These are phyloP conservation scores for Strobilomyces dryophilus DNA, from an alignment of 768 basidiomycete species.

Conservation along the genomic window DNA sequence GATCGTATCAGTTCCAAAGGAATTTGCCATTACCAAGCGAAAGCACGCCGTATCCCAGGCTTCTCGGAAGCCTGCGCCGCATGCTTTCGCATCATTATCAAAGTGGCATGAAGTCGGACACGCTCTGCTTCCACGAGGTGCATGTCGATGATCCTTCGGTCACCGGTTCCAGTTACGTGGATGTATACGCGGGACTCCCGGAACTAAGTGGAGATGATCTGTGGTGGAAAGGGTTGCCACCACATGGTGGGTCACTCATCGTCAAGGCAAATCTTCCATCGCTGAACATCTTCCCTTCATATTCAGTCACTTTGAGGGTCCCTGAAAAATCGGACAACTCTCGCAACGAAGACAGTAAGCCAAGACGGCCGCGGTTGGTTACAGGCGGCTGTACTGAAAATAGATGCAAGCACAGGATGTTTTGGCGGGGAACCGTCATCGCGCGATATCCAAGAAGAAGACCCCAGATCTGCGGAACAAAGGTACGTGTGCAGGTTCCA, in stretches of 20 bases:
- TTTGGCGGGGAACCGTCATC: too few species aligned
- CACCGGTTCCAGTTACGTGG: neutral
- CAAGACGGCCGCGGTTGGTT: too few species aligned
- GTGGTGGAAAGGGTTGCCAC: neutral
- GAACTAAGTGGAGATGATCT: neutral
- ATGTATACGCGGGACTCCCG: neutral
- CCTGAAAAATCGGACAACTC: too few species aligned
- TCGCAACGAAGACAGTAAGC: too few species aligned
- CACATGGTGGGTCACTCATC: neutral
- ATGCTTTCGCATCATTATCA: neutral
- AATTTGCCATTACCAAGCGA: neutral
- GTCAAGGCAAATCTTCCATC: too few species aligned
- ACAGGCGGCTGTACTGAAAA: too few species aligned
- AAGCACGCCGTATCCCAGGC: neutral
- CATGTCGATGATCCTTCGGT: neutral
- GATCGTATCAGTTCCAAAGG: neutral
- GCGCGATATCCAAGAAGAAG: too few species aligned
- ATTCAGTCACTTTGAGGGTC: too few species aligned
- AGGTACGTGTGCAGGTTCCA: too few species aligned
- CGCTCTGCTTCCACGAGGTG: neutral
- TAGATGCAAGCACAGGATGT: too few species aligned
- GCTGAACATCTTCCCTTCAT: too few species aligned
- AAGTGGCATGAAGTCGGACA: neutral
- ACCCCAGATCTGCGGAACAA: too few species aligned
- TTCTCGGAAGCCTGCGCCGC: neutral